Base-by-base conservation (phyloP, 2,329 filamentous ascomycete species). In the Paraconiothyrium brasiliense region DNA sequence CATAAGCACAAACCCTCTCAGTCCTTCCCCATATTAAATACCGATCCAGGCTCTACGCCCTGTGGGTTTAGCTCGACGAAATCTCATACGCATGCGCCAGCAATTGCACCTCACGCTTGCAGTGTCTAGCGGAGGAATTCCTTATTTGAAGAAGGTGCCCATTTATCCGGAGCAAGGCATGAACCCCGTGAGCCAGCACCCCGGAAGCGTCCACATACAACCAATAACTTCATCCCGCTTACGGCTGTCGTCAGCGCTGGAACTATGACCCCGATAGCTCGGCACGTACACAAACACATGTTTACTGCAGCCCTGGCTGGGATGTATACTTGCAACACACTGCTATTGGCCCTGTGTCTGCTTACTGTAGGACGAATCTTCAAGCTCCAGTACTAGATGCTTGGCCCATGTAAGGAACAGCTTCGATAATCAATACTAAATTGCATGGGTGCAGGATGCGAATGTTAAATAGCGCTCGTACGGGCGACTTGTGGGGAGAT, bases 111-210 rank as follows among this genome's bases (percentile, higher is more conserved):
- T 24, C 20, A 7, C 24, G 20, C 24, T 20, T 46, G 20, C 20
- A 20, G 20, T 46, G 43, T 10, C 9, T 46, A 22, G 43, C 43
- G 46, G 34, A 30, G 14, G 27, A 34, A n/a, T 46, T 41, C 14
- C 35, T 51, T 14, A 16, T 58, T 27, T 43, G 20, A 51, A 43
- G 16, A n/a, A 30, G 41, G 27, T 24, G 8, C 16, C 22, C 39
- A 59, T 59, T 59, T 59, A 59, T 11, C 57, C 57, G 57, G 27
- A 41, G 55, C 46, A 58, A 22, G 35, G 34, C 34, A 16, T 50
- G 30, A 39, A 39, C 34, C n/a, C 41, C 30, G 27, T 34, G 14
- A 4, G 8, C 30, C 54, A 48, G 54, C 27, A 27, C 34, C 24
- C 22, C 35, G 56, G 56, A 51, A 27, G 34, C 56, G 13, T 20